Evolutionary conservation across 441 rosid genomes (phyloP).

Genomic region (Pelargonium myrrhifolium): DNA sequence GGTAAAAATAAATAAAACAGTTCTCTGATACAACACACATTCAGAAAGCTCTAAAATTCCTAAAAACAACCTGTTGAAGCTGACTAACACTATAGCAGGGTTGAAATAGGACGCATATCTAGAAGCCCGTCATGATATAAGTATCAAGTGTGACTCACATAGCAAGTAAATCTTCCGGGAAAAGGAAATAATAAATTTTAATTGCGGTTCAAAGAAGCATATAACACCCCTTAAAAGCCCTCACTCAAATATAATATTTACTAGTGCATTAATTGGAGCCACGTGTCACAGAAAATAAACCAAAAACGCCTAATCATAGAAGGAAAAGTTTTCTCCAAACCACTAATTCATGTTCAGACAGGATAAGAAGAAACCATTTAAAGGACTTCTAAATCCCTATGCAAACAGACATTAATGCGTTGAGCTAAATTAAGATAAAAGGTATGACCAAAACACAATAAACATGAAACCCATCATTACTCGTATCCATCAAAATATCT

Average conservation of each 20-base stretch:
- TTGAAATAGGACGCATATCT: not conserved
- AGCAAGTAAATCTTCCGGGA: not conserved
- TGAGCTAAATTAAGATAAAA: not conserved
- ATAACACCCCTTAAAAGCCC: not conserved
- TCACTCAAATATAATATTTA: not conserved
- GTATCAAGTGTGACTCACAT: not conserved
- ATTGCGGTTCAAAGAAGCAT: not conserved
- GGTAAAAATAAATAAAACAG: not conserved
- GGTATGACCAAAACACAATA: not conserved
- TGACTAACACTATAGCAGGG: constrained; percentile 1
- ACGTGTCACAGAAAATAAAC: not conserved
- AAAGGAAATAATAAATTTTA: not conserved
- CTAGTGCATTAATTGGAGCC: not conserved
- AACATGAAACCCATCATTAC: not conserved
- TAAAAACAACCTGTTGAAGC: not conserved
- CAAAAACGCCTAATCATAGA: not conserved
- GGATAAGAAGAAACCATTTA: not conserved
- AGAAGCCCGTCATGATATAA: not conserved
- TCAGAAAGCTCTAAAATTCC: not conserved
- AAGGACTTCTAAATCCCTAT: not conserved
- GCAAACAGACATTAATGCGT: not conserved
- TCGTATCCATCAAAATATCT: constrained; percentile 2
- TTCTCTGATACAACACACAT: not conserved
- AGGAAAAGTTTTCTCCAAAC: not conserved
- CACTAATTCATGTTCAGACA: not conserved